Evolutionary conservation across 495 filamentous ascomycete species (phyloP).

Genomic region (Baudoinia panamericana): DNA sequence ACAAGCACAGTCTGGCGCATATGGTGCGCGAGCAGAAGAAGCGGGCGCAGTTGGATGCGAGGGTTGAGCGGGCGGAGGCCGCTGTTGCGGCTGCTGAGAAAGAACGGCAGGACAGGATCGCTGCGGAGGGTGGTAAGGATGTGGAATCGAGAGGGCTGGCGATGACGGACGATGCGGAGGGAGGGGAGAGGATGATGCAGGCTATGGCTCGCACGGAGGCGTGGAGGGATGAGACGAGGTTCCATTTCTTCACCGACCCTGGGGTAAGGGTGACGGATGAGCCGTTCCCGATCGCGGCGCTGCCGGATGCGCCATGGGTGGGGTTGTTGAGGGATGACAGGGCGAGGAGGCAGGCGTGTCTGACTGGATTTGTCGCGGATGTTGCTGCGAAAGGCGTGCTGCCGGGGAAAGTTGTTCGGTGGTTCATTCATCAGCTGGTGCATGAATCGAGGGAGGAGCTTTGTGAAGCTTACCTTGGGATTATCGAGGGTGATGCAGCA

Average conservation of each 20-base stretch:
- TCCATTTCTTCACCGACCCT: conserved; percentile 10
- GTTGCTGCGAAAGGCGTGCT: conserved; percentile 4
- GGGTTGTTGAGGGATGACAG: conserved; percentile 4
- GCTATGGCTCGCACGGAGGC: conserved; percentile 21
- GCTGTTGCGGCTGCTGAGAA: conserved; percentile 3
- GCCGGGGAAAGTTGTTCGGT: background rate
- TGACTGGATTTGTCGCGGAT: conserved; percentile 18
- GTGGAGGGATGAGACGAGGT: conserved; percentile 10
- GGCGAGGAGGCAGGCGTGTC: conserved; percentile 10
- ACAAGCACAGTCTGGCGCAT: conserved; percentile 14
- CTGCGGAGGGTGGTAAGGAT: background rate
- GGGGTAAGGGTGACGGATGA: background rate
- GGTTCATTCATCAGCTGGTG: conserved; percentile 10
- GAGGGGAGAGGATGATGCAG: conserved; percentile 14
- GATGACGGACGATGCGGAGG: conserved; percentile 13
- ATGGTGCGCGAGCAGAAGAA: conserved; percentile 15
- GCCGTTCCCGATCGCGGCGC: conserved; percentile 7
- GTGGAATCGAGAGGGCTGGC: background rate
- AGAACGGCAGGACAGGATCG: background rate
- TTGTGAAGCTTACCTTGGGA: conserved; percentile 16
- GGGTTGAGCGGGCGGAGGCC: conserved; percentile 9
- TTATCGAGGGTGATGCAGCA: background rate
- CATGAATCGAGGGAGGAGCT: conserved; percentile 16
- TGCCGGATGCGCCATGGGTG: conserved; percentile 9
- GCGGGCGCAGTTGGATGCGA: conserved; percentile 1